Conservation (phyloP, 148 eudicot species). For the Rhododendron ovatum region DNA sequence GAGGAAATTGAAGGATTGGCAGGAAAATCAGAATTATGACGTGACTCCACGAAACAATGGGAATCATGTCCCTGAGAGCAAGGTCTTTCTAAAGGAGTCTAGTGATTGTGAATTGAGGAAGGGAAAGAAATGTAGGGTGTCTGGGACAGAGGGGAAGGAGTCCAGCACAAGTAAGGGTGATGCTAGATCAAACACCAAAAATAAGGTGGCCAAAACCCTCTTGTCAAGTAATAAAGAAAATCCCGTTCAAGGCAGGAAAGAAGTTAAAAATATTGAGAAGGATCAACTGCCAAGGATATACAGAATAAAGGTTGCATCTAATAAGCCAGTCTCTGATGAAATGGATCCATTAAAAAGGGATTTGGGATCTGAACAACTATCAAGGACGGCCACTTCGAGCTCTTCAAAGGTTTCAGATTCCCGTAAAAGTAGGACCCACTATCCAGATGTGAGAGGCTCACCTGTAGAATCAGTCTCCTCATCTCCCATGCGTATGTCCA, state of each 20-base stretch:
- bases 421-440: slow-evolving; percentile 24
- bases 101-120: slow-evolving; percentile 25
- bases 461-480: slow-evolving; percentile 66
- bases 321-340: slow-evolving; percentile 20
- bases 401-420: slow-evolving; percentile 61
- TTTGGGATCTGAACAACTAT: slow-evolving; percentile 31
- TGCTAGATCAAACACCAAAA: slow-evolving; percentile 14
- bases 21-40: slow-evolving; percentile 24
- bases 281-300: slow-evolving; percentile 25
- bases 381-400: slow-evolving; percentile 46
- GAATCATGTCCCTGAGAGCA: slow-evolving; percentile 11
- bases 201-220: slow-evolving; percentile 18
- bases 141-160: slow-evolving; percentile 26
- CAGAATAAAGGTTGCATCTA: slow-evolving; percentile 13
- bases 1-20: slow-evolving; percentile 40
- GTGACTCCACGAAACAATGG: slow-evolving; percentile 15
- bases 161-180: slow-evolving; percentile 13
- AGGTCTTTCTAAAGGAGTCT: slow-evolving; percentile 16
- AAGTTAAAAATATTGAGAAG: slow-evolving; percentile 15
- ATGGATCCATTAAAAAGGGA: slow-evolving; percentile 21
- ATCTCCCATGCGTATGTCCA: slow-evolving; percentile 34
- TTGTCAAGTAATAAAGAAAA: slow-evolving; percentile 21
- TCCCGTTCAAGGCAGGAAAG: slow-evolving; percentile 6
- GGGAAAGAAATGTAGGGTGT: slow-evolving; percentile 34
- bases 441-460: slow-evolving; percentile 39